These are phyloP conservation scores for Anaeromyces robustus DNA, from an alignment of 192 early-diverging fungal genomes.

Conservation along the genomic window DNA sequence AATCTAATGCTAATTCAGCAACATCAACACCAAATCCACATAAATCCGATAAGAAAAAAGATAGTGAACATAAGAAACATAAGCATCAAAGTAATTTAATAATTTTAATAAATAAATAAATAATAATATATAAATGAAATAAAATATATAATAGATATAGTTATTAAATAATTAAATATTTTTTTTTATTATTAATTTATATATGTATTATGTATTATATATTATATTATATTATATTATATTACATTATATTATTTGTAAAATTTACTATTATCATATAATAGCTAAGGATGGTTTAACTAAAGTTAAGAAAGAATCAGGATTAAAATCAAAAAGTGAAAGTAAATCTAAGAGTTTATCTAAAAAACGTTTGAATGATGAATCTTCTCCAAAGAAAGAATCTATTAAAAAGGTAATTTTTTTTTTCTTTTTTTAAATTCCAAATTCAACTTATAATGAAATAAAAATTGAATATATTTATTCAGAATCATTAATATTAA, in stretches of 20 bases:
- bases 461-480: too few relatives aligned
- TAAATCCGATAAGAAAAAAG: not conserved
- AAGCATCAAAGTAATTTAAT: not conserved
- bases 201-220: too few relatives aligned
- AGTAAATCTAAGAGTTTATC: not conserved
- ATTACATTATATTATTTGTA: too few relatives aligned
- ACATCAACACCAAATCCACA: not conserved
- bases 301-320: not conserved
- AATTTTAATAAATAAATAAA: not conserved
- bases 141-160: too few relatives aligned
- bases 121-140: not conserved
- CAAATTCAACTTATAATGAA: too few relatives aligned
- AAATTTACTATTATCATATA: too few relatives aligned
- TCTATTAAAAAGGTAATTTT: not conserved
- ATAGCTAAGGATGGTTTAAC: not conserved
- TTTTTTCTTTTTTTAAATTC: too few relatives aligned
- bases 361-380: not conserved
- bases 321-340: not conserved
- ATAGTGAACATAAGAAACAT: not conserved
- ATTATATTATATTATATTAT: too few relatives aligned
- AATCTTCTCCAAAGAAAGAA: not conserved
- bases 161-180: too few relatives aligned
- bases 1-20: not conserved
- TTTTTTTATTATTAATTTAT: too few relatives aligned
- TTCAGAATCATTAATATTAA: too few relatives aligned